Percentiles rank a stretch among this genome's conserved stretches.
phyloP scores from a whole-genome alignment of 2,329 filamentous ascomycete species.

The Tolypocladium cylindrosporum region DNA sequence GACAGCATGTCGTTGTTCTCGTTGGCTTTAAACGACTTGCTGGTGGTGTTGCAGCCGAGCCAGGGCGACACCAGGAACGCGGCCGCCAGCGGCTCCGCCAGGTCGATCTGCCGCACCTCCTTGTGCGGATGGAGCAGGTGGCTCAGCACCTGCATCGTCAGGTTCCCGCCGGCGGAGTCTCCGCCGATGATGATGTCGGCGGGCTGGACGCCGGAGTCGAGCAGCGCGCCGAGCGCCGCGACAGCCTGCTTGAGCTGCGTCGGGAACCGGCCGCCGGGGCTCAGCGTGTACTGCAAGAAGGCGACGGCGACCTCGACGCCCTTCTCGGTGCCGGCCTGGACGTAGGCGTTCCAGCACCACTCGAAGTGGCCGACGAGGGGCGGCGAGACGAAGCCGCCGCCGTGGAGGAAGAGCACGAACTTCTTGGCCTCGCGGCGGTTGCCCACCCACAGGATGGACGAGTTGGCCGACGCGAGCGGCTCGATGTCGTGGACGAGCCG shows the following conservation, averaged over 20 bases:
- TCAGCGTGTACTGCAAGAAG: constrained; percentile 23
- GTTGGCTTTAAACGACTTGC: constrained; percentile 16
- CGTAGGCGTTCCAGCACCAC: constrained; percentile 16
- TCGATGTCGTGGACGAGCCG: constrained; percentile 10
- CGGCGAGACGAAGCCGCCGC: constrained; percentile 16
- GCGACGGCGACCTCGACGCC: constrained; percentile 18
- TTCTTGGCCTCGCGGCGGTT: constrained; percentile 14
- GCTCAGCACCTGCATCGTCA: constrained; percentile 19
- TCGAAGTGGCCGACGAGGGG: constrained; percentile 12
- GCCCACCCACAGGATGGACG: constrained; percentile 17
- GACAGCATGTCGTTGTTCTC: constrained; percentile 23
- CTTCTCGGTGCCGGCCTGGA: constrained; percentile 9
- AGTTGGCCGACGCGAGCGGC: constrained; percentile 7
- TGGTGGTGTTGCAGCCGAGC: constrained; percentile 12
- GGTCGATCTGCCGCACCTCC: constrained; percentile 8
- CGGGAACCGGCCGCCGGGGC: constrained; percentile 18
- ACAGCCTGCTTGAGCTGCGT: constrained; percentile 20
- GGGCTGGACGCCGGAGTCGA: constrained; percentile 17
- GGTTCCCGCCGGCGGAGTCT: constrained; percentile 26
- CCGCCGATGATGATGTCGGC: constrained; percentile 23
- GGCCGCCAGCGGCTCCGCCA: constrained; percentile 16
- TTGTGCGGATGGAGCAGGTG: constrained; percentile 22
- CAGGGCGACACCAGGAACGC: constrained; percentile 23
- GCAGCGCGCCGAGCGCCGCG: constrained; percentile 18
- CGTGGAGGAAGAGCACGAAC: constrained; percentile 18